These are phyloP conservation scores for Phaeosphaeria sp. DNA, from an alignment of 2,329 filamentous ascomycete species.

Conservation along the genomic window DNA sequence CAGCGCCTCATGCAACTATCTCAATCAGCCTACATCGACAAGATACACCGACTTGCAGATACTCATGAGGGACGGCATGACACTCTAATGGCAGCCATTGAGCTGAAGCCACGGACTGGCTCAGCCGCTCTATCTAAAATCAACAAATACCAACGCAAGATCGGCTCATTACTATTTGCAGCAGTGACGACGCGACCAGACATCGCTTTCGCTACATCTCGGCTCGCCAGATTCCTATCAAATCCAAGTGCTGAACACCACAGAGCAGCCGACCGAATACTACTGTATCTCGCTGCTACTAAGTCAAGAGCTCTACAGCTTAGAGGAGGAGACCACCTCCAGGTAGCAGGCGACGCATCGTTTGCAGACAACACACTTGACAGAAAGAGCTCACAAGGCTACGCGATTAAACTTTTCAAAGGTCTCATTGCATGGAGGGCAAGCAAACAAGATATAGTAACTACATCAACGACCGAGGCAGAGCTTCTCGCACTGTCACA, in stretches of 20 bases:
- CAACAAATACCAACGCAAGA: constrained; percentile 5
- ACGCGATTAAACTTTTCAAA: background rate
- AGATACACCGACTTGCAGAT: background rate
- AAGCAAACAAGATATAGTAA: constrained; percentile 1
- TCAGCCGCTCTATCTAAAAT: background rate
- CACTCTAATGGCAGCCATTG: background rate
- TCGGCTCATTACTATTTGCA: constrained; percentile 1
- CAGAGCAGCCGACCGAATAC: background rate
- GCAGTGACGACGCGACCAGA: constrained; percentile 9
- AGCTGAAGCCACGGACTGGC: background rate
- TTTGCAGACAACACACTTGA: constrained; percentile 4
- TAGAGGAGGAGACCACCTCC: background rate
- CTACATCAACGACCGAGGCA: constrained; percentile 10
- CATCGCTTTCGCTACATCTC: constrained; percentile 8
- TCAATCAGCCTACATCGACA: background rate
- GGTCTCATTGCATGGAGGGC: constrained; percentile 1
- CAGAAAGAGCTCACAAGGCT: constrained; percentile 4
- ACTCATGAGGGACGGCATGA: background rate
- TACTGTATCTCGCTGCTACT: constrained; percentile 1
- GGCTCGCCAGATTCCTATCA: background rate
- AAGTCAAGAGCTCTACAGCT: background rate
- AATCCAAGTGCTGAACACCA: background rate
- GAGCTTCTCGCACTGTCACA: constrained; percentile 8
- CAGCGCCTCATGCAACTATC: background rate
- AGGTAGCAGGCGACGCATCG: constrained; percentile 4